Evolutionary conservation across 129 eudicot species (phyloP).

Genomic region (Arctium minus): DNA sequence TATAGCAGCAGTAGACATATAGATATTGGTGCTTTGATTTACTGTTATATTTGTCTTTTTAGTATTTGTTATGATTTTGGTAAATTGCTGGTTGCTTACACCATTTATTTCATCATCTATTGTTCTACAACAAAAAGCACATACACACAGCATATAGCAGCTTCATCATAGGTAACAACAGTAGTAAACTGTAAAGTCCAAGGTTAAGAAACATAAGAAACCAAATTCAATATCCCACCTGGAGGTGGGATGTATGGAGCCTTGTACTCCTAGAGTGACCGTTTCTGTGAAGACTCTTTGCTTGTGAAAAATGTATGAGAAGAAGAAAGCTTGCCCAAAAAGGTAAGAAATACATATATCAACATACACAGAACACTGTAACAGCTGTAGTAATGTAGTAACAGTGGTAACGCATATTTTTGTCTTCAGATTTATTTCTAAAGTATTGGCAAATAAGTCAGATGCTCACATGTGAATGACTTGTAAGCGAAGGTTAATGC

Average conservation of each 20-base stretch:
- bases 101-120: neutral
- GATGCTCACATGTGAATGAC: neutral
- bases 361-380: neutral
- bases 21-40: neutral
- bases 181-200: neutral
- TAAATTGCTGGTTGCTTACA: neutral
- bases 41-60: neutral
- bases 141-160: neutral
- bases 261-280: neutral
- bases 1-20: neutral
- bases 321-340: neutral
- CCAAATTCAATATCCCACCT: neutral
- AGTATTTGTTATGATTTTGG: neutral
- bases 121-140: neutral
- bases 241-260: neutral
- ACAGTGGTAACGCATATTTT: neutral
- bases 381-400: neutral
- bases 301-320: neutral
- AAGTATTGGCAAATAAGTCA: neutral
- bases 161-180: neutral
- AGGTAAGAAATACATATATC: neutral
- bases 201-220: neutral
- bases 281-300: neutral
- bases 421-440: neutral
- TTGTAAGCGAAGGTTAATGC: neutral